Conservation (phyloP, 495 filamentous ascomycete genomes). For the Daldinia loculata region DNA sequence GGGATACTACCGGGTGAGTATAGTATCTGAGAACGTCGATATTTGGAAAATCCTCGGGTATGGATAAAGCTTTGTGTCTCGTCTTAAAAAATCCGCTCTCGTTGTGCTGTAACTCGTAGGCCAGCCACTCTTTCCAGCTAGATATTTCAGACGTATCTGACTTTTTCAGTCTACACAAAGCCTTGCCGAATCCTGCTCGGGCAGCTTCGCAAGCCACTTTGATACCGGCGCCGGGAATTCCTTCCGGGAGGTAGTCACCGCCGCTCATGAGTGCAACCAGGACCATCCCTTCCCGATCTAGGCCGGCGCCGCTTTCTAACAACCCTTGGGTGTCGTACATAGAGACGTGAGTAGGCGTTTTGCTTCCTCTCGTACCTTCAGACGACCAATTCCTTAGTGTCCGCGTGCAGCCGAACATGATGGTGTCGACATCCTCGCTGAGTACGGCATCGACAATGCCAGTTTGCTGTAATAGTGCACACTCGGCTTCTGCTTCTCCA, state of each 20-base stretch:
- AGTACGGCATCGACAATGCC: constrained; percentile 94
- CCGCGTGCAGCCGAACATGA: constrained; percentile 91
- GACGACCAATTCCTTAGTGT: constrained; percentile 86
- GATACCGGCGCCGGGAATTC: constrained; percentile 85
- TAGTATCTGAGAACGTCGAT: constrained; percentile 83
- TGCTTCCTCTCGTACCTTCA: constrained; percentile 67
- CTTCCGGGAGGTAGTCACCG: constrained; percentile 92
- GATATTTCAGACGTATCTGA: constrained; percentile 62
- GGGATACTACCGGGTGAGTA: constrained; percentile 82
- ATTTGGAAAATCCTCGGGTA: constrained; percentile 86
- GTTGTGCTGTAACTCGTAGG: constrained; percentile 82
- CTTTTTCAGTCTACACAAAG: constrained; percentile 69
- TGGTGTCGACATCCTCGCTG: constrained; percentile 95
- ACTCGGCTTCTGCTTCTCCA: constrained; percentile 97
- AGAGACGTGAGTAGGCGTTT: constrained; percentile 85
- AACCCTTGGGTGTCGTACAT: constrained; percentile 69
- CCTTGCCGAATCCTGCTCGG: constrained; percentile 82
- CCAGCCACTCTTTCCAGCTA: constrained; percentile 78
- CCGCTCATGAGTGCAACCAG: constrained; percentile 95
- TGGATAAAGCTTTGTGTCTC: constrained; percentile 74
- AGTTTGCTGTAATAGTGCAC: constrained; percentile 81
- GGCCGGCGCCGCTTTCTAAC: constrained; percentile 61
- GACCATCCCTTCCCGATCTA: constrained; percentile 91
- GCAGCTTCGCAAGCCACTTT: constrained; percentile 91
- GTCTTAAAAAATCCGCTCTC: constrained; percentile 81